A percentile compares a stretch with the other conserved stretches of the same genome.
These are phyloP conservation scores for Boletellus sp. DNA, from an alignment of 768 basidiomycete species.

Conservation along the genomic window DNA sequence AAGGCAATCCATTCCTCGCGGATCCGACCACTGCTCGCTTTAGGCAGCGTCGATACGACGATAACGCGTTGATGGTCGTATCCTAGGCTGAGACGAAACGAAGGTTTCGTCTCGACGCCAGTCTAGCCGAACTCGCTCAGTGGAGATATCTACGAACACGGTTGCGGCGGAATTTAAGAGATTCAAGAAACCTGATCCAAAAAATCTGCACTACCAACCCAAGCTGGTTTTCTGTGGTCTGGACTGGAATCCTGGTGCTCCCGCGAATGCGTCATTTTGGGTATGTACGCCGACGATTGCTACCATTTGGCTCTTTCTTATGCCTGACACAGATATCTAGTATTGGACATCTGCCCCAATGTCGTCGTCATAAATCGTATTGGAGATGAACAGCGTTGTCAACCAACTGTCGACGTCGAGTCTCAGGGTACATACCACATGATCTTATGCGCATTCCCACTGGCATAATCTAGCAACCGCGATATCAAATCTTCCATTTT, in stretches of 20 bases:
- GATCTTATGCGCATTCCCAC: constrained; percentile 15
- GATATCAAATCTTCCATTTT: constrained; percentile 17
- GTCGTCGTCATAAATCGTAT: neutral
- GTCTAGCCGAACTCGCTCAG: neutral
- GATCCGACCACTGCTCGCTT: neutral
- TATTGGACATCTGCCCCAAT: neutral
- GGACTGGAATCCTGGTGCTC: neutral
- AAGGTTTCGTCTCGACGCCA: constrained; percentile 13
- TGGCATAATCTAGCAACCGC: constrained; percentile 8
- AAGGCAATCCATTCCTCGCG: neutral
- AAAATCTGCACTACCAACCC: neutral
- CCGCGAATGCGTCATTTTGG: neutral
- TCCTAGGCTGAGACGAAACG: constrained; percentile 14
- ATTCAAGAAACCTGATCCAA: neutral
- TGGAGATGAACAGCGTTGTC: neutral
- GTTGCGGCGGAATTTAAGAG: constrained; percentile 9
- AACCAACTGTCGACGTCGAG: neutral
- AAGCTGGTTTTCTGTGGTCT: neutral
- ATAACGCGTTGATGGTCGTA: neutral
- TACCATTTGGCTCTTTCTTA: neutral
- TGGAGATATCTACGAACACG: neutral
- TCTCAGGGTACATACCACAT: constrained; percentile 10
- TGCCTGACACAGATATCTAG: neutral
- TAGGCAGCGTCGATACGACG: neutral
- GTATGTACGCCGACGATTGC: neutral